phyloP scores from a whole-genome alignment of 2,329 filamentous ascomycete genomes.

The Akanthomyces dipterigenus region DNA sequence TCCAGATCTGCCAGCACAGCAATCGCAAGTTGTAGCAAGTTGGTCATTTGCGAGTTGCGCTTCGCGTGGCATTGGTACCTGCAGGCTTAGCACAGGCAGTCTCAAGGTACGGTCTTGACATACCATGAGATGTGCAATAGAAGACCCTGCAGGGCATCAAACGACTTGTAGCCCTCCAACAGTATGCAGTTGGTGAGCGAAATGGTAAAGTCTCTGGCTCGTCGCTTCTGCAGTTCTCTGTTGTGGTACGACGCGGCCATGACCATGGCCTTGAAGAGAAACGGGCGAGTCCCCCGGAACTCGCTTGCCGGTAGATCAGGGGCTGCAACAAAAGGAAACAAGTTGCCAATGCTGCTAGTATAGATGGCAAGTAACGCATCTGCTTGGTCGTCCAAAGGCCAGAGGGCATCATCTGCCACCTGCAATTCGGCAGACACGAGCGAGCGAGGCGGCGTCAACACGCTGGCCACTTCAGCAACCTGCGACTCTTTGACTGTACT shows the following conservation, averaged over 20 bases:
- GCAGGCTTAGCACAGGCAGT: background rate
- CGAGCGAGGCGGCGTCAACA: background rate
- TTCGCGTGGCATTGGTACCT: conserved; percentile 10
- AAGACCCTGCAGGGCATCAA: conserved; percentile 4
- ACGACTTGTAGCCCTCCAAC: conserved; percentile 1
- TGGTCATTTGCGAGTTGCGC: conserved; percentile 9
- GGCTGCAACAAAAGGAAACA: conserved; percentile 3
- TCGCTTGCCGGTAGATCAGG: background rate
- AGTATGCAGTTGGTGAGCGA: background rate
- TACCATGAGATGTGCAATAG: conserved; percentile 7
- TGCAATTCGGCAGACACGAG: background rate
- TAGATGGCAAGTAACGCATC: background rate
- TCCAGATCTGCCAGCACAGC: conserved; percentile 2
- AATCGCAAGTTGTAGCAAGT: conserved; percentile 4
- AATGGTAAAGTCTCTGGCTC: conserved; percentile 6
- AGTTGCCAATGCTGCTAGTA: background rate
- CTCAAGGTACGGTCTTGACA: background rate
- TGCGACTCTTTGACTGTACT: background rate
- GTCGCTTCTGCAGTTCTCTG: conserved; percentile 3
- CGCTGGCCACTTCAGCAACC: background rate
- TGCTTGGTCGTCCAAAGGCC: background rate
- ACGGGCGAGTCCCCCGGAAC: background rate
- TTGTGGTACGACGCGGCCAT: conserved; percentile 3
- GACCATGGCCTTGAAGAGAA: conserved; percentile 9
- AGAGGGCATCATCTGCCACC: background rate